Evolutionary conservation across 1,139 yeast genomes (phyloP).

Genomic region (Diutina catenulata): DNA sequence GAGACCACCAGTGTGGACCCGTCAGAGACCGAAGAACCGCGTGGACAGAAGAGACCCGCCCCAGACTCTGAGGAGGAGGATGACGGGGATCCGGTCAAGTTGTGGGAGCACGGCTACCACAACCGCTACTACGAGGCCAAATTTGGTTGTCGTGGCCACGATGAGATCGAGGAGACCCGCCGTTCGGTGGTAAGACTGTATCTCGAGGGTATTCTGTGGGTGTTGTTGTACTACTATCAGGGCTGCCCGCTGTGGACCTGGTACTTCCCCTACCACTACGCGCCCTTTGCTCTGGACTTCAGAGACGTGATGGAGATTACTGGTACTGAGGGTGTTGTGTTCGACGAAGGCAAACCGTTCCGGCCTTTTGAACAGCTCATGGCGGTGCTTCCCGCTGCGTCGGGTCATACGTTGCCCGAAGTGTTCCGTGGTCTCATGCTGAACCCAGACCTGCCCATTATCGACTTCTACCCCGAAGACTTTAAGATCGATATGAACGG

Average conservation of each 20-base stretch:
- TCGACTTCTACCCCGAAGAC: conserved; percentile 81
- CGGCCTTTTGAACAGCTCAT: conserved; percentile 91
- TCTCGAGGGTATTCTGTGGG: conserved; percentile 95
- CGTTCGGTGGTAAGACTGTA: conserved; percentile 64
- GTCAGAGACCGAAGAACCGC: conserved; percentile 50
- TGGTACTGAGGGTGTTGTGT: conserved; percentile 30
- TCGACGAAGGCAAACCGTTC: conserved; percentile 69
- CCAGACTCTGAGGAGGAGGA: conserved; percentile 52
- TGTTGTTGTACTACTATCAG: conserved; percentile 73
- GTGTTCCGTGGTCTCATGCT: conserved; percentile 76
- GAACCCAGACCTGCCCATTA: conserved; percentile 80
- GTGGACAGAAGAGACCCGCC: conserved; percentile 54
- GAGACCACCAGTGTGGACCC: conserved; percentile 60
- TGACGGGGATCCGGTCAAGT: conserved; percentile 57
- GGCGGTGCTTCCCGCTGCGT: conserved; percentile 96
- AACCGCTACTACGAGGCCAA: conserved; percentile 59
- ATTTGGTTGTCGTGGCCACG: conserved; percentile 50
- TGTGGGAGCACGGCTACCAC: conserved; percentile 47
- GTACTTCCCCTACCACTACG: conserved; percentile 80
- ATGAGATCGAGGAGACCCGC: conserved; percentile 38
- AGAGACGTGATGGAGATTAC: conserved; percentile 28
- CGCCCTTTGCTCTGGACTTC: conserved; percentile 88
- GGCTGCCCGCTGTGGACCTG: conserved; percentile 95
- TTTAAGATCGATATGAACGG: conserved; percentile 90
- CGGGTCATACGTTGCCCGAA: conserved; percentile 67